These are phyloP conservation scores for Geosmithia putterillii DNA, from an alignment of 2,329 filamentous ascomycete genomes.

Conservation along the genomic window DNA sequence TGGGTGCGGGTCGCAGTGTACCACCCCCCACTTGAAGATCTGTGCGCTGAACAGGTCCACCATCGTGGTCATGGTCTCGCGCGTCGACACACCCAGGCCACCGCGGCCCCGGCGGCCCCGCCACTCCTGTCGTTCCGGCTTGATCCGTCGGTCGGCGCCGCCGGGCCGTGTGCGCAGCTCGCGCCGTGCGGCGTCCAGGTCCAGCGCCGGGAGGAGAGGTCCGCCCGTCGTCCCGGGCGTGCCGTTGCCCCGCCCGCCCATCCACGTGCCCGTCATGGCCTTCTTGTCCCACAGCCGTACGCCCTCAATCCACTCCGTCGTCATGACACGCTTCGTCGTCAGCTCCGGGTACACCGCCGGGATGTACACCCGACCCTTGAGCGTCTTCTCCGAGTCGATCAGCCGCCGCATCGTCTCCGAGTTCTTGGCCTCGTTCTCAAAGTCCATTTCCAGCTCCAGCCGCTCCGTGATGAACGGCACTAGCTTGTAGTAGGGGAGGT, in stretches of 20 bases:
- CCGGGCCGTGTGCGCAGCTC: slow-evolving; percentile 38
- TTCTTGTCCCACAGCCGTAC: slow-evolving; percentile 87
- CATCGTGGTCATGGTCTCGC: slow-evolving; percentile 93
- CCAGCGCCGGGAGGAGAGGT: slow-evolving; percentile 40
- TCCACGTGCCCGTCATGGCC: slow-evolving; percentile 64
- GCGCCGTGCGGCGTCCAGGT: slow-evolving; percentile 30
- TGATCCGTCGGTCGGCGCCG: slow-evolving; percentile 44
- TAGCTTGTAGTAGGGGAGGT: slow-evolving; percentile 81
- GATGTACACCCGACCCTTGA: slow-evolving; percentile 76
- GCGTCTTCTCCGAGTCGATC: slow-evolving; percentile 60
- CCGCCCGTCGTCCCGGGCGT: slow-evolving; percentile 75
- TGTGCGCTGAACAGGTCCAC: slow-evolving; percentile 93
- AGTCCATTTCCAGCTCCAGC: slow-evolving; percentile 88
- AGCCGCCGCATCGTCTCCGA: slow-evolving; percentile 71
- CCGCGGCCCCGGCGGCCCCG: slow-evolving; percentile 59
- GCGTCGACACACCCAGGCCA: slow-evolving; percentile 70
- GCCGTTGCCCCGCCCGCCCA: slow-evolving; percentile 61
- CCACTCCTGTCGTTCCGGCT: slow-evolving; percentile 73
- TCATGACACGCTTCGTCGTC: slow-evolving; percentile 73
- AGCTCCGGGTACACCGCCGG: slow-evolving; percentile 75
- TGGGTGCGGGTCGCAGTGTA: slow-evolving; percentile 95
- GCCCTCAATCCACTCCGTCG: slow-evolving; percentile 96
- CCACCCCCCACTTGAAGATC: slow-evolving; percentile 92
- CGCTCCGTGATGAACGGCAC: slow-evolving; percentile 90
- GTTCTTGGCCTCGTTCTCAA: slow-evolving; percentile 82